Percentiles rank a stretch among this genome's conserved stretches.
phyloP scores from a whole-genome alignment of 202 grass and related monocot species.

The Eragrostis tef region DNA sequence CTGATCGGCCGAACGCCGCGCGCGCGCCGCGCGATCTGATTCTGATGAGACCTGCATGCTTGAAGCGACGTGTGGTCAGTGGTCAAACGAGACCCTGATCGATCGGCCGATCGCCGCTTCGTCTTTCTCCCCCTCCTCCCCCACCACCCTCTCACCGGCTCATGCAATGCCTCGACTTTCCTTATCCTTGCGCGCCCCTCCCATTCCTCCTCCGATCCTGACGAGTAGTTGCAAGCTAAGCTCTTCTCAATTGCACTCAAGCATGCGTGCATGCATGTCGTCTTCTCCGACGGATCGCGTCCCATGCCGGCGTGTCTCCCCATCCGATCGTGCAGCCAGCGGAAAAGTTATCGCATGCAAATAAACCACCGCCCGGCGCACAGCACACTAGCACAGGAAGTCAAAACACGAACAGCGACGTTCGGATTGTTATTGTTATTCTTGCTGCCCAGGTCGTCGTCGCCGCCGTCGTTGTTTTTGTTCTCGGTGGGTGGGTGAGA shows the following conservation, averaged over 20 bases:
- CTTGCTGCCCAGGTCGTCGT: background rate
- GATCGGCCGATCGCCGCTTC: background rate
- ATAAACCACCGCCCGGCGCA: background rate
- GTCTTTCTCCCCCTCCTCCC: background rate
- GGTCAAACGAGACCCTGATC: background rate
- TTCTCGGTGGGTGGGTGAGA: slow-evolving; percentile 1
- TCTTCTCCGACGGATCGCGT: slow-evolving; percentile 3
- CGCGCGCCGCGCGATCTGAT: slow-evolving; percentile 37
- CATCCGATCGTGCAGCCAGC: background rate
- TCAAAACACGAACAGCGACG: slow-evolving; percentile 32
- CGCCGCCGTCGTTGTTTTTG: slow-evolving; percentile 7
- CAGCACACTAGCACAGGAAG: background rate
- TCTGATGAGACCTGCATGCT: background rate
- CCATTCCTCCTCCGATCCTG: slow-evolving; percentile 8
- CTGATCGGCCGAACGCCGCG: background rate
- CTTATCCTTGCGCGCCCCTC: background rate
- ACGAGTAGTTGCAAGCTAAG: background rate
- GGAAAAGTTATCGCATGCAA: slow-evolving; percentile 6
- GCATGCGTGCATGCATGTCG: slow-evolving; percentile 8
- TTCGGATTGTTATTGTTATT: background rate
- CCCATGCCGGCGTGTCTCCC: slow-evolving; percentile 42
- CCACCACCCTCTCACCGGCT: background rate
- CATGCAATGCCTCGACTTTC: background rate
- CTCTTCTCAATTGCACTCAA: slow-evolving; percentile 1
- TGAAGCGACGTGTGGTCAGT: slow-evolving; percentile 25